These are phyloP conservation scores for Alliaria petiolata DNA, from an alignment of 345 rosid species.

Conservation along the genomic window DNA sequence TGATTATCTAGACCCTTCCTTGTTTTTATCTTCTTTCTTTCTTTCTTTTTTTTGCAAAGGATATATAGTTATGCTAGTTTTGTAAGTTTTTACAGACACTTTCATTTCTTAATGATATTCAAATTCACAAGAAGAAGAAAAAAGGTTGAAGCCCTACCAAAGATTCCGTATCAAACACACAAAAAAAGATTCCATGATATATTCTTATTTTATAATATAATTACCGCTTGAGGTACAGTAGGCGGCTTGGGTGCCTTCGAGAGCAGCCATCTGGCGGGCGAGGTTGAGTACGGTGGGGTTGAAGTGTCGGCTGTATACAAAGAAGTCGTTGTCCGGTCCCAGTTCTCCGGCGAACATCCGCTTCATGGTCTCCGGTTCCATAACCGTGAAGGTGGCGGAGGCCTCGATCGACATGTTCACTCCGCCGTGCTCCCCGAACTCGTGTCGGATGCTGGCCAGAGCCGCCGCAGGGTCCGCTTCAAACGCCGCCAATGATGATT, in stretches of 20 bases:
- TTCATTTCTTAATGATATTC: too few species aligned
- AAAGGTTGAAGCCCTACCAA: background rate
- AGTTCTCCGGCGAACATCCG: conserved; percentile 91
- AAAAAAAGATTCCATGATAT: background rate
- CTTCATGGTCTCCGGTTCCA: conserved; percentile 95
- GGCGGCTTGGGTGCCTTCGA: conserved; percentile 97
- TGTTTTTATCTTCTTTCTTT: too few species aligned
- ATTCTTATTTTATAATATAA: background rate
- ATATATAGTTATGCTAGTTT: too few species aligned
- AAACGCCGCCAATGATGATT: conserved; percentile 32
- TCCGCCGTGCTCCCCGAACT: conserved; percentile 97
- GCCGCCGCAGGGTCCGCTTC: conserved; percentile 77
- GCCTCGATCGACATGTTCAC: conserved; percentile 99
- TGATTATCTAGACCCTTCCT: too few species aligned
- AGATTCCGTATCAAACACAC: conserved; percentile 6
- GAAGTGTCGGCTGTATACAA: conserved; percentile 94
- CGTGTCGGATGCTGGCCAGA: conserved; percentile 73
- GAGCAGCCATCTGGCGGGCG: conserved; percentile 96
- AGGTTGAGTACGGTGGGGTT: conserved; percentile 95
- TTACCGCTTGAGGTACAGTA: conserved; percentile 97
- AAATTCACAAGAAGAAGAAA: too few species aligned
- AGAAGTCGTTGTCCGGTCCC: conserved; percentile 96
- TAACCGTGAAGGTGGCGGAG: conserved; percentile 97
- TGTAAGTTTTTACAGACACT: too few species aligned
- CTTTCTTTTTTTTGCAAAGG: too few species aligned